These are phyloP conservation scores for Suillus paluster DNA, from an alignment of 768 basidiomycete species.

Conservation along the genomic window DNA sequence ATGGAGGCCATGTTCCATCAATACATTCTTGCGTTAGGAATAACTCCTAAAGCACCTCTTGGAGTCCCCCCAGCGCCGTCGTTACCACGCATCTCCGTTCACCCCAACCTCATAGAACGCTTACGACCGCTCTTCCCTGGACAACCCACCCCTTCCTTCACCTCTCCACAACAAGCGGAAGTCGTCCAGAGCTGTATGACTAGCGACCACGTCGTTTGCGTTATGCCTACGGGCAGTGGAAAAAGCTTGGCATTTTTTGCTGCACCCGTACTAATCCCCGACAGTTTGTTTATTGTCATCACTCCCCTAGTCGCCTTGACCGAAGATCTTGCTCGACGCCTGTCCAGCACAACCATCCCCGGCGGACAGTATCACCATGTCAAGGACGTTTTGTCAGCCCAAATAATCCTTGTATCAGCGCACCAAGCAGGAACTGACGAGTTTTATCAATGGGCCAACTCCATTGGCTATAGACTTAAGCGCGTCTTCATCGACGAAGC, in stretches of 20 bases:
- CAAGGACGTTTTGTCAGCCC: not conserved
- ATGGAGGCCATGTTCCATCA: not conserved
- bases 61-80: not conserved
- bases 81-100: not conserved
- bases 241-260: constrained; percentile 19
- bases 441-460: constrained; percentile 5
- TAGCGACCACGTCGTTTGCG: constrained; percentile 7
- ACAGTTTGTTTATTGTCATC: constrained; percentile 9
- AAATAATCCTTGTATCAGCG: constrained; percentile 14
- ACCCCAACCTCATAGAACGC: not conserved
- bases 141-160: not conserved
- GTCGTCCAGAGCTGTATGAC: constrained; percentile 14
- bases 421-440: constrained; percentile 7
- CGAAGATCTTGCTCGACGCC: constrained; percentile 10
- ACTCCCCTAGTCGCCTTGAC: constrained; percentile 13
- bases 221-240: constrained; percentile 18
- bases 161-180: constrained; percentile 8
- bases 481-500: constrained; percentile 15
- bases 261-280: not conserved
- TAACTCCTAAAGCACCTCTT: not conserved
- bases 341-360: not conserved
- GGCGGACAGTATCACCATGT: constrained; percentile 1
- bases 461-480: not conserved
- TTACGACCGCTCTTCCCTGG: not conserved
- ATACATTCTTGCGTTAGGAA: too few relatives aligned